phyloP scores from a whole-genome alignment of 352 stramenopile genomes.

The Globisporangium cederbergense region DNA sequence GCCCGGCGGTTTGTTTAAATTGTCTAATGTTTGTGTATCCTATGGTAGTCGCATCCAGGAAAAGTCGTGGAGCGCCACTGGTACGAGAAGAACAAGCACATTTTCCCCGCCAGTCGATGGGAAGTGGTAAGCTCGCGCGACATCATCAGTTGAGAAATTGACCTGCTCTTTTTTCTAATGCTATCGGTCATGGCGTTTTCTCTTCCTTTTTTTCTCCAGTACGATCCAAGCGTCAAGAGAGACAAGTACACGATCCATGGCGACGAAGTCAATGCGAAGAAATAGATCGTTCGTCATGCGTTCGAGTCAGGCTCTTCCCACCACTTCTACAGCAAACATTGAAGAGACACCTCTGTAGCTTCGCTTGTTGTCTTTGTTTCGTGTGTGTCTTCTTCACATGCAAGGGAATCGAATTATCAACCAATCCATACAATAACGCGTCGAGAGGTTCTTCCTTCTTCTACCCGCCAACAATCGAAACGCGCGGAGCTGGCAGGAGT shows the following conservation, averaged over 20 bases:
- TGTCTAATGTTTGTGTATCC: neutral
- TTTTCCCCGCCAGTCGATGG: constrained; percentile 98
- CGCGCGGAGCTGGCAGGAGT: neutral
- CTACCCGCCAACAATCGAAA: neutral
- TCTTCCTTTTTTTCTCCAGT: constrained; percentile 31
- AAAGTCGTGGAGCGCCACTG: constrained; percentile 97
- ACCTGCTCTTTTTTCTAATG: neutral
- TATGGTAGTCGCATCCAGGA: constrained; percentile 89
- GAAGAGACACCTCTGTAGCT: neutral
- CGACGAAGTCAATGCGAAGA: constrained; percentile 45
- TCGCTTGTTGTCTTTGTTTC: constrained; percentile 5
- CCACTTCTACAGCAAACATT: neutral
- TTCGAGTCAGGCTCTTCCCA: no score
- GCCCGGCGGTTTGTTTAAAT: neutral
- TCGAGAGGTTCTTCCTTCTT: constrained; percentile 3
- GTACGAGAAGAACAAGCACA: constrained; percentile 99
- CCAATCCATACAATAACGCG: constrained; percentile 19
- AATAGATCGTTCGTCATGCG: constrained; percentile 20
- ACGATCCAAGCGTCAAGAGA: constrained; percentile 69
- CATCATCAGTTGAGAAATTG: neutral
- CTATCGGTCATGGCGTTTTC: neutral
- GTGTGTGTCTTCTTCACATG: constrained; percentile 3
- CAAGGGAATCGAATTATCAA: constrained; percentile 16
- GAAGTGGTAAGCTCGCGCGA: constrained; percentile 77
- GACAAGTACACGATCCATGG: constrained; percentile 84